Percentiles rank a stretch among this genome's conserved stretches.
Evolutionary conservation across 2,329 filamentous ascomycete species (phyloP).

Genomic region (Colletotrichum aenigma): DNA sequence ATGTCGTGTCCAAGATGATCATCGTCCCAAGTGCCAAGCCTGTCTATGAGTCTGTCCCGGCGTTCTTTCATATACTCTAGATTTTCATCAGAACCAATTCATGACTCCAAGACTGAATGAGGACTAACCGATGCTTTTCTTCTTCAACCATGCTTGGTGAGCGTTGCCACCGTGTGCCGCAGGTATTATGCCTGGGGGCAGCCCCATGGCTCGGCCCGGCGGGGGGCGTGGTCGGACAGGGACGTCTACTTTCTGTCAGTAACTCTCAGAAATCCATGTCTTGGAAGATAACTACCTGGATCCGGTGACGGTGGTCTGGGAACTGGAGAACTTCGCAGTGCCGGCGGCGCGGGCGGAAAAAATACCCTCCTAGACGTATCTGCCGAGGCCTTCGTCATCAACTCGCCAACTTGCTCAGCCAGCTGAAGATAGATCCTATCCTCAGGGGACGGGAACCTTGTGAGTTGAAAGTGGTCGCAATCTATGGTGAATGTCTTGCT

Average conservation of each 20-base stretch:
- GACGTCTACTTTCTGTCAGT: not conserved
- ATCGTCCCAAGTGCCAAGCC: conserved; percentile 1
- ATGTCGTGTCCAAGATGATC: not conserved
- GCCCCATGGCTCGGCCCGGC: not conserved
- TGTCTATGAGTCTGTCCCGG: not conserved
- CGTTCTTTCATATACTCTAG: not conserved
- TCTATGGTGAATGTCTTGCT: conserved; percentile 2
- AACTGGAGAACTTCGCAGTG: not conserved
- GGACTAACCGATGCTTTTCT: not conserved
- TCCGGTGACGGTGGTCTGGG: not conserved
- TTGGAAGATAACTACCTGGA: not conserved
- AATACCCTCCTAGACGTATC: not conserved
- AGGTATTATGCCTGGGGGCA: not conserved
- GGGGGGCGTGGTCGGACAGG: not conserved
- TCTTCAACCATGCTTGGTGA: not conserved
- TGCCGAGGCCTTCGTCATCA: not conserved
- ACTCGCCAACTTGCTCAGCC: not conserved
- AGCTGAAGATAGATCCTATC: conserved; percentile 18
- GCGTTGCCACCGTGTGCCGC: not conserved
- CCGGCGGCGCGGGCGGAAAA: not conserved
- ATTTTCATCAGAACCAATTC: not conserved
- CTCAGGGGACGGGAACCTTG: conserved; percentile 19
- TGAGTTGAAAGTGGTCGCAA: conserved; percentile 23
- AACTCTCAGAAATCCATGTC: no score
- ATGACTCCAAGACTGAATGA: not conserved